phyloP scores from a whole-genome alignment of 208 protist species.

The Zelonia costaricensis region DNA sequence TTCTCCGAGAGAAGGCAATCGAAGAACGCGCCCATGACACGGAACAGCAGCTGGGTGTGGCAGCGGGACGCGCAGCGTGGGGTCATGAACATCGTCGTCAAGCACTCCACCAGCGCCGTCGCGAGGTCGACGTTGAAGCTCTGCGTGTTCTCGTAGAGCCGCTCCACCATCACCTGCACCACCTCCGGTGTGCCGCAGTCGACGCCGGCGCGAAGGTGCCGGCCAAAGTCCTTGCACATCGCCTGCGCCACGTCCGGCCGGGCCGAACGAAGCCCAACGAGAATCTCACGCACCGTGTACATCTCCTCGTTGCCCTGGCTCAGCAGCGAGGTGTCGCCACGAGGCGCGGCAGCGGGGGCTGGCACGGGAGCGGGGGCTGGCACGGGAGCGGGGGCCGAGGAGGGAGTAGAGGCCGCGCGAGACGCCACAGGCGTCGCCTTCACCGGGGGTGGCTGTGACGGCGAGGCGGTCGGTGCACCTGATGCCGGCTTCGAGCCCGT shows the following conservation, averaged over 20 bases:
- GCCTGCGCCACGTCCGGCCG: conserved; percentile 44
- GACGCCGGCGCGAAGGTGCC: conserved; percentile 59
- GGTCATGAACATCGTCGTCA: conserved; percentile 63
- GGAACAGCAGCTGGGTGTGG: conserved; percentile 72
- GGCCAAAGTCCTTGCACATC: conserved; percentile 73
- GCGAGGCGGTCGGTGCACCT: too few relatives aligned
- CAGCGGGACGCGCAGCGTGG: conserved; percentile 50
- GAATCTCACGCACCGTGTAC: conserved; percentile 82
- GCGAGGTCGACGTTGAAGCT: conserved; percentile 58
- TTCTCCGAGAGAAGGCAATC: conserved; percentile 83
- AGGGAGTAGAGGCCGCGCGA: too few relatives aligned
- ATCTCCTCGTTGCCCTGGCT: conserved; percentile 33
- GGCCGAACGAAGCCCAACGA: conserved; percentile 69
- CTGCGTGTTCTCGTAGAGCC: conserved; percentile 72
- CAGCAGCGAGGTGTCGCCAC: not conserved
- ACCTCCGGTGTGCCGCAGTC: conserved; percentile 75
- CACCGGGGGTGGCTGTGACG: too few relatives aligned
- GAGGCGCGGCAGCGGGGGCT: too few relatives aligned
- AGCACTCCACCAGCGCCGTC: conserved; percentile 58
- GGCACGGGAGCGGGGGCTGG: not conserved
- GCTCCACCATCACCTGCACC: conserved; percentile 81
- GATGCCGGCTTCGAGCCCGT: too few relatives aligned
- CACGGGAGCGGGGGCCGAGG: not conserved
- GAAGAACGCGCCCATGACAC: conserved; percentile 77
- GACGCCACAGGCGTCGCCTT: too few relatives aligned